Percentiles rank a stretch among this genome's conserved stretches.
Conservation (phyloP, 139 green algal genomes). For the Ettlia oleoabundans region DNA sequence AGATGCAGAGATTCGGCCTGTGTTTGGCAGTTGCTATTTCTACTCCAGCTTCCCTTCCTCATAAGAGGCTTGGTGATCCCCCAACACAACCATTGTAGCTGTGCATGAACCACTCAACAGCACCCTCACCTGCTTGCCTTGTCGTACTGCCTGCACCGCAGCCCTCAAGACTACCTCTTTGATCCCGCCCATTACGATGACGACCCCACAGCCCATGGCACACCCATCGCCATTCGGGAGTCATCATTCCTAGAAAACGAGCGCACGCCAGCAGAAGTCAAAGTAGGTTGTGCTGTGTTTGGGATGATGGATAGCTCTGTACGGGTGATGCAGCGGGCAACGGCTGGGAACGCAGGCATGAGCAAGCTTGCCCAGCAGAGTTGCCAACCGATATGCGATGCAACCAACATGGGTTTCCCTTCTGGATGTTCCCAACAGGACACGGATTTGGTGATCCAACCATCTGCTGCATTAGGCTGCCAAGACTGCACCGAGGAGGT, state of each 20-base stretch:
- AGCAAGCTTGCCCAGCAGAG: too few relatives aligned
- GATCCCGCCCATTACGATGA: not conserved
- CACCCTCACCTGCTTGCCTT: too few relatives aligned
- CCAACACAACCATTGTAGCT: too few relatives aligned
- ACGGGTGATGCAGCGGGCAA: not conserved
- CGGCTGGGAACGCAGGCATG: too few relatives aligned
- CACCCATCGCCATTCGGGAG: not conserved
- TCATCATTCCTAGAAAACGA: conserved; percentile 13
- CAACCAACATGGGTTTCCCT: too few relatives aligned
- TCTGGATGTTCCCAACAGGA: too few relatives aligned
- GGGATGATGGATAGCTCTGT: not conserved
- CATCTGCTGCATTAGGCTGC: not conserved
- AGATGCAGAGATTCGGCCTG: too few relatives aligned
- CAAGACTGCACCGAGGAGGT: conserved; percentile 15
- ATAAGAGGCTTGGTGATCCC: too few relatives aligned
- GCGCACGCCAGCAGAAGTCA: not conserved
- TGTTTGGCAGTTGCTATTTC: too few relatives aligned
- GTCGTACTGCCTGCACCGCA: not conserved
- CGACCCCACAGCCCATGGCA: not conserved
- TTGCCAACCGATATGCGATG: too few relatives aligned
- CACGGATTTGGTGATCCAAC: conserved; percentile 10
- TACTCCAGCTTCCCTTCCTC: too few relatives aligned
- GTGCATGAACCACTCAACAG: too few relatives aligned
- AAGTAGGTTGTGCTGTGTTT: not conserved
- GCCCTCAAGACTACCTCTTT: conserved; percentile 30